Percentiles rank a stretch among this genome's conserved stretches.
These are phyloP conservation scores for Pugionium dolabratum DNA, from an alignment of 345 rosid genomes.

Conservation along the genomic window DNA sequence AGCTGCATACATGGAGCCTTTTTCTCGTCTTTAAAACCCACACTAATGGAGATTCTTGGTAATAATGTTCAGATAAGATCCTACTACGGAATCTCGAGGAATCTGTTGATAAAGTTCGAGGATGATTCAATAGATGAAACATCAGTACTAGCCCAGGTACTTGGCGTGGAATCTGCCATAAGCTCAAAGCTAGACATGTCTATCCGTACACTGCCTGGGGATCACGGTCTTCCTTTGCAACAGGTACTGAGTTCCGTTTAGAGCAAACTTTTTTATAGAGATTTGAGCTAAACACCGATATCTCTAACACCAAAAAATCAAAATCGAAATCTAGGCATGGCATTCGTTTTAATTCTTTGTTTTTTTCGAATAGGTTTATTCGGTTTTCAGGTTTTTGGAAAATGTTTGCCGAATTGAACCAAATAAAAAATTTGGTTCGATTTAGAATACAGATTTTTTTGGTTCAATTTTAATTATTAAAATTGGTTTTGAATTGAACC, in stretches of 20 bases:
- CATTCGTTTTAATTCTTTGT: too few relatives aligned
- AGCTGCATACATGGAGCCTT: slow-evolving; percentile 8
- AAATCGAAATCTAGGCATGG: too few relatives aligned
- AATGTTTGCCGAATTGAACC: too few relatives aligned
- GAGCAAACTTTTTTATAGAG: not conserved
- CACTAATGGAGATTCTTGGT: slow-evolving; percentile 10
- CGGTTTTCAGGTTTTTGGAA: too few relatives aligned
- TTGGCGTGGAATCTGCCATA: slow-evolving; percentile 86
- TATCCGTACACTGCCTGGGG: slow-evolving; percentile 81
- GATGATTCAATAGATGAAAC: slow-evolving; percentile 93
- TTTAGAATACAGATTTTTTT: too few relatives aligned
- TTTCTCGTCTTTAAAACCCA: slow-evolving; percentile 6
- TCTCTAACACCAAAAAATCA: too few relatives aligned
- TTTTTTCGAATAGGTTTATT: too few relatives aligned
- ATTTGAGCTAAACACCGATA: too few relatives aligned
- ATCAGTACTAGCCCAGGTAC: slow-evolving; percentile 74
- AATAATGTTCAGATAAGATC: slow-evolving; percentile 69
- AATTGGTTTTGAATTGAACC: too few relatives aligned
- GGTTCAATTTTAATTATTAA: too few relatives aligned
- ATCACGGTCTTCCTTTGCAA: slow-evolving; percentile 91
- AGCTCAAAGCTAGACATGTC: slow-evolving; percentile 98
- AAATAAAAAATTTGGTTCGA: too few relatives aligned
- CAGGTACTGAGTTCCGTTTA: slow-evolving; percentile 55
- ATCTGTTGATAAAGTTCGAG: slow-evolving; percentile 83
- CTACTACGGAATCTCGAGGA: slow-evolving; percentile 90